These are phyloP conservation scores for Suillus alpinus DNA, from an alignment of 768 basidiomycete species.

Conservation along the genomic window DNA sequence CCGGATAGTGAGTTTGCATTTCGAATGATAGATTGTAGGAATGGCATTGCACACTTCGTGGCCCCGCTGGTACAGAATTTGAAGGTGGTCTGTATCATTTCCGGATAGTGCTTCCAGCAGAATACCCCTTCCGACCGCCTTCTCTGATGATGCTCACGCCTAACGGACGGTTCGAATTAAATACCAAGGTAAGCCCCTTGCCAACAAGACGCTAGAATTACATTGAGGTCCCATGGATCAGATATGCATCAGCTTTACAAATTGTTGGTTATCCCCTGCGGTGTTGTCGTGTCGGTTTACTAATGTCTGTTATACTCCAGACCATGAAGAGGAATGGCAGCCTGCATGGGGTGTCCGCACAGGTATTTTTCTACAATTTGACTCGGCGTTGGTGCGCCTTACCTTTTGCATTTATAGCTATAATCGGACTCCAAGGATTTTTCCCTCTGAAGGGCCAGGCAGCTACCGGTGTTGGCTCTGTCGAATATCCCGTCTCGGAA, in stretches of 20 bases:
- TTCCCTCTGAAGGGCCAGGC: conserved; percentile 87
- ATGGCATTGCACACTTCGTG: conserved; percentile 98
- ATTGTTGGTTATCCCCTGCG: conserved; percentile 49
- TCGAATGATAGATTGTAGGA: conserved; percentile 42
- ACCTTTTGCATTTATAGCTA: conserved; percentile 47
- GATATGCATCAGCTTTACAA: conserved; percentile 94
- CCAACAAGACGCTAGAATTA: background rate
- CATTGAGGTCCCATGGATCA: conserved; percentile 26
- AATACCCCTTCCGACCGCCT: conserved; percentile 96
- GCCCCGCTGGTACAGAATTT: conserved; percentile 84
- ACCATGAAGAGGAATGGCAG: conserved; percentile 97
- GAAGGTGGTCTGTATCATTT: conserved; percentile 97
- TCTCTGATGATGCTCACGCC: conserved; percentile 96
- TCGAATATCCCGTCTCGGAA: conserved; percentile 74
- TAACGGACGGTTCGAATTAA: conserved; percentile 94
- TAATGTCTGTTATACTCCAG: conserved; percentile 39
- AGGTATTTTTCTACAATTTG: conserved; percentile 43
- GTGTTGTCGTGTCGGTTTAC: conserved; percentile 19
- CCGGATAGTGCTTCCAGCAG: conserved; percentile 83
- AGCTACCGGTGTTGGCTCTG: conserved; percentile 82
- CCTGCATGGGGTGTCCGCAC: conserved; percentile 98
- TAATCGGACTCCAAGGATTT: conserved; percentile 85
- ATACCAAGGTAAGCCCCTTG: conserved; percentile 72
- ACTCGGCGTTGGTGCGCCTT: conserved; percentile 9
- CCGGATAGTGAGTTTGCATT: conserved; percentile 10